Conservation (phyloP, 2,329 filamentous ascomycete species). For the Alternaria ventricosa region DNA sequence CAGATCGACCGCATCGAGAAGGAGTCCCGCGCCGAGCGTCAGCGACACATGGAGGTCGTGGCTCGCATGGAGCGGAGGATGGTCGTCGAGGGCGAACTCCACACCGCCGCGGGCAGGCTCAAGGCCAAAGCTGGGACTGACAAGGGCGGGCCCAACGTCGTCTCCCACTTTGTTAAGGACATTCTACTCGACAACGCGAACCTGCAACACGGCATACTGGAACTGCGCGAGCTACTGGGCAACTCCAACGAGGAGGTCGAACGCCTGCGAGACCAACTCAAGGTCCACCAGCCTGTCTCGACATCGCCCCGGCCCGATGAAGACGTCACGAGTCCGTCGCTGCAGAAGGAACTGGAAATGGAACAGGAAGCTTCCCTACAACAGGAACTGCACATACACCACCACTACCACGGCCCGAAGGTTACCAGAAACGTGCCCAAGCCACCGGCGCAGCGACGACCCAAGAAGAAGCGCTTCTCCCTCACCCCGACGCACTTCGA, state of each 20-base stretch:
- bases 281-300: conserved; percentile 74
- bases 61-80: conserved; percentile 83
- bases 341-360: conserved; percentile 73
- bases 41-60: conserved; percentile 81
- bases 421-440: conserved; percentile 54
- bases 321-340: conserved; percentile 52
- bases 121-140: conserved; percentile 71
- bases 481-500: conserved; percentile 62
- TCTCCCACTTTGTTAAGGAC: conserved; percentile 96
- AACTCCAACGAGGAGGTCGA: conserved; percentile 96
- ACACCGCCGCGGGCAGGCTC: conserved; percentile 77
- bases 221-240: conserved; percentile 87
- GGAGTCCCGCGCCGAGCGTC: conserved; percentile 79
- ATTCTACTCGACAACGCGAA: conserved; percentile 95
- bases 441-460: conserved; percentile 58
- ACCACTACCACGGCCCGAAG: conserved; percentile 78
- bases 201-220: conserved; percentile 87
- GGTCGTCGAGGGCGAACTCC: conserved; percentile 80
- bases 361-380: conserved; percentile 36
- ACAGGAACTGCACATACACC: conserved; percentile 83
- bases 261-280: conserved; percentile 78
- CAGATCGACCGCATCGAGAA: conserved; percentile 88
- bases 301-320: conserved; percentile 15
- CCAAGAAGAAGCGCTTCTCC: conserved; percentile 73
- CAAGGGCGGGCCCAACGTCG: conserved; percentile 70